Evolutionary conservation across 2,329 filamentous ascomycete species (phyloP).

Genomic region (Passalora sequoiae): DNA sequence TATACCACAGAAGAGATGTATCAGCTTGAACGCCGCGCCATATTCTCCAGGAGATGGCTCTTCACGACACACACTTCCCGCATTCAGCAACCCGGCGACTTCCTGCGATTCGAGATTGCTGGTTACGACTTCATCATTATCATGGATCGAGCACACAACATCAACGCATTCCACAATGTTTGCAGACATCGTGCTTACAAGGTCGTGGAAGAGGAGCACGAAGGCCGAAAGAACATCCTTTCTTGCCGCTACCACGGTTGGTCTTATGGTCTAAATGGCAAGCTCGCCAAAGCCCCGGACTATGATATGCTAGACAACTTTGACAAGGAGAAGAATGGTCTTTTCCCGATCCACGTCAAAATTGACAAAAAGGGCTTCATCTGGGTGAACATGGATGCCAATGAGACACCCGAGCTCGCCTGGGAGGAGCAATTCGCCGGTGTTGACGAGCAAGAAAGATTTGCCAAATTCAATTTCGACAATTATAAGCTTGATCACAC

Average conservation of each 20-base stretch:
- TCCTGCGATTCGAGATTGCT: constrained; percentile 22
- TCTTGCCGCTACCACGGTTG: constrained; percentile 59
- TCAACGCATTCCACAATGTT: constrained; percentile 40
- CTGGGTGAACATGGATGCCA: constrained; percentile 53
- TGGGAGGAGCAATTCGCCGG: constrained; percentile 51
- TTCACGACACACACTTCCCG: constrained; percentile 31
- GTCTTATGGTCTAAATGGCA: constrained; percentile 55
- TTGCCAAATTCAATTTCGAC: constrained; percentile 45
- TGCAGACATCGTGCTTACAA: constrained; percentile 53
- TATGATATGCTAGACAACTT: constrained; percentile 54
- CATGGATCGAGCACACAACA: constrained; percentile 18
- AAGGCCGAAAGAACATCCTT: constrained; percentile 50
- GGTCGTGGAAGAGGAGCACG: constrained; percentile 46
- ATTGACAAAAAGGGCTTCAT: constrained; percentile 52
- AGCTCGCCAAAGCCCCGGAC: constrained; percentile 55
- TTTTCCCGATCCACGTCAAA: constrained; percentile 52
- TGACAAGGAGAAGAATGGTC: constrained; percentile 50
- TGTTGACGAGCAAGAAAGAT: constrained; percentile 43
- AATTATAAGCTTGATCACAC: constrained; percentile 54
- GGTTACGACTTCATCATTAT: constrained; percentile 24
- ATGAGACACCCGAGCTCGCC: constrained; percentile 39
- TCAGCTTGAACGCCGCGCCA: constrained; percentile 42
- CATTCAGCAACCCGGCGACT: constrained; percentile 24
- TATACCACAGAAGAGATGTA: constrained; percentile 41
- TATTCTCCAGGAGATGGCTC: constrained; percentile 38